These are phyloP conservation scores for Astrothelium macrocarpum DNA, from an alignment of 495 filamentous ascomycete species.

Conservation along the genomic window DNA sequence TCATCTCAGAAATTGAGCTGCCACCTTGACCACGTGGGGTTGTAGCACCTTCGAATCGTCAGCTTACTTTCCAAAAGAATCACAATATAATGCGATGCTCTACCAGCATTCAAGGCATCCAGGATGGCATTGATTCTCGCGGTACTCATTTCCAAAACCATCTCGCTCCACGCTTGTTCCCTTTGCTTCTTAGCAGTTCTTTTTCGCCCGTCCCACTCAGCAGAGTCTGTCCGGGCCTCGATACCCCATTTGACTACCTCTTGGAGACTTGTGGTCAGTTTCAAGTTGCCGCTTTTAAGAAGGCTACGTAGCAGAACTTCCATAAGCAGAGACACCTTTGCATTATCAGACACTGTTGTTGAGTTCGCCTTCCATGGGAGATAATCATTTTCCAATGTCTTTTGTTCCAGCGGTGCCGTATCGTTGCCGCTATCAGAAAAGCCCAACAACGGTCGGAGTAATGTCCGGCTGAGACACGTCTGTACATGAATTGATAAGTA, in stretches of 20 bases:
- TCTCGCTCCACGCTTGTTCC: background rate
- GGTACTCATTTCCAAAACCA: background rate
- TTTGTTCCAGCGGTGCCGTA: conserved; percentile 36
- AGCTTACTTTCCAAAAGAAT: background rate
- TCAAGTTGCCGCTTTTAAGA: background rate
- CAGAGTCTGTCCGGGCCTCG: background rate
- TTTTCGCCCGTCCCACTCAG: background rate
- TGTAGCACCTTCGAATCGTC: background rate
- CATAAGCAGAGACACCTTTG: conserved; percentile 66
- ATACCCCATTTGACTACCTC: background rate
- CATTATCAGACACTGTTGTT: conserved; percentile 57
- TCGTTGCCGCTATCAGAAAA: conserved; percentile 40
- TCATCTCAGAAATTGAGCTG: background rate
- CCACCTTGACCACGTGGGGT: background rate
- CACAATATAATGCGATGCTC: background rate
- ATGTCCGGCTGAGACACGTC: conserved; percentile 52
- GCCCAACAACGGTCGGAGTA: conserved; percentile 56
- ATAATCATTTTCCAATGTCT: conserved; percentile 51
- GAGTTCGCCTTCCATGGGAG: conserved; percentile 63
- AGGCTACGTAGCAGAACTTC: conserved; percentile 49
- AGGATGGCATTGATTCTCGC: background rate
- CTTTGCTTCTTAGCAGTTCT: background rate
- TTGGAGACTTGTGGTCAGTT: background rate
- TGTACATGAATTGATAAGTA: conserved; percentile 30
- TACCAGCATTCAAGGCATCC: background rate